Base-by-base conservation (phyloP, 2,329 filamentous ascomycete genomes). In the Cercospora nicotianae region DNA sequence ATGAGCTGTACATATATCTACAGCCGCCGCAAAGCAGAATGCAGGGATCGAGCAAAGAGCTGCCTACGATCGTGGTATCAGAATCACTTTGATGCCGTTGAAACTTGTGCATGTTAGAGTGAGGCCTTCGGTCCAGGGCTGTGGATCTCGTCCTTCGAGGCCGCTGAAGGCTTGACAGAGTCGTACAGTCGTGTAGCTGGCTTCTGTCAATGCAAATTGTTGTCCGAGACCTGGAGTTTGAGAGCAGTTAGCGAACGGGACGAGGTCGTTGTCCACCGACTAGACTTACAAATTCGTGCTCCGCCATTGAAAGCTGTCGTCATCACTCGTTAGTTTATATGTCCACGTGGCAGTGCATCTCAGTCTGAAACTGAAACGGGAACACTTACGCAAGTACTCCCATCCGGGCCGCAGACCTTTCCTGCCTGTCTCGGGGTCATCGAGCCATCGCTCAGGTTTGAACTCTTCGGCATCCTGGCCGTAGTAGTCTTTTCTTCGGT, bases 201-300 rank as follows among this genome's bases (percentile, higher is more conserved):
- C 91, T 82, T 94, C 90, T 0, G 90, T 92, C 58, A 94, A 80
- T 13, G 91, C 92, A 77, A 93, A 94, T 78, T 94, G 90, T 83
- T 94, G 76, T 0, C 75, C 76, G 33, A 79, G 65, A 70, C 42
- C 42, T 48, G 8, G 16, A 3, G 20, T 48, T 18, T 20, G 42
- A 48, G 13, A 12, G 18, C 42, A 48, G 3, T 48, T 23, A 48
- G 42, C 23, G 3, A 48, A 10, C 10, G n/a, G 42, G 10, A 48
- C 18, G 42, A 48, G 36, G 36, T 16, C n/a, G n/a, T 10, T 23
- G 3, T 23, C 18, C 42, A 23, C 10, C 18, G 42, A 23, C 10
- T 48, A 23, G 8, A 48, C 42, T 48, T 48, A 48, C 76, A 80
- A 13, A 79, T 77, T 10, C 78, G 59, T 9, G 78, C 72, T 5